Evolutionary conservation across 139 green algal genomes (phyloP), one percentile per base, ranked within the genome.

Genomic region (Pseudopediastrum boryanum): DNA sequence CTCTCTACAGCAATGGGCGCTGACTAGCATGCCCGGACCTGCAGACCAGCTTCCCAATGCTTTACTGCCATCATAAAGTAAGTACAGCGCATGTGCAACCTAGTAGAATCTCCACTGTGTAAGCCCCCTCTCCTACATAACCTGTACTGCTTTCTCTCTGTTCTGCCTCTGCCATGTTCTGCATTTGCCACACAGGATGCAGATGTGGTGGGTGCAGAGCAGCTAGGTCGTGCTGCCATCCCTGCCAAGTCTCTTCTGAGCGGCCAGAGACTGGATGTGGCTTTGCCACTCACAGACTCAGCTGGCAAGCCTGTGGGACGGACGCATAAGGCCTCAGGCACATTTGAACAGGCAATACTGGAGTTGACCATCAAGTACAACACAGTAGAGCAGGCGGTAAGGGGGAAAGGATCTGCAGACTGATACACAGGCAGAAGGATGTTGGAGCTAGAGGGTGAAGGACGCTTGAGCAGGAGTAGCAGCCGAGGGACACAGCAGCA

Each of bases 171-270:
- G n/a, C n/a, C n/a, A n/a, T n/a, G n/a, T n/a, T n/a, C n/a, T n/a
- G n/a, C n/a, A n/a, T n/a, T n/a, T n/a, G n/a, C n/a, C n/a, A n/a
- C 23, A 8, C 61, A 80, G 74, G 75, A 81, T 39, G 75, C 75
- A 25, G 75, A 81, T 27, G 12, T 75, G 1, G 63, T 81, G 21
- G 75, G 75, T 33, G 75, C 75, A 3, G 63, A 81, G 48, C 54
- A 50, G 3, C 33, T 81, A 36, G 75, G 75, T 21, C 35, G 58
- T n/a, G 75, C 75, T 4, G 16, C 6, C 36, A 44, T 81, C 21
- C 59, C 62, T 36, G 48, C 51, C 7, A 21, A 29, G 16, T 6
- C 10, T 25, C 35, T 75, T 10, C 4, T 67, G 1, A 50, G 50
- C 27, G 63, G 72, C 33, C 6, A 58, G 41, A 1, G n/a, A 3